Base-by-base conservation (phyloP, 2,329 filamentous ascomycete species). In the Massarina eburnea region DNA sequence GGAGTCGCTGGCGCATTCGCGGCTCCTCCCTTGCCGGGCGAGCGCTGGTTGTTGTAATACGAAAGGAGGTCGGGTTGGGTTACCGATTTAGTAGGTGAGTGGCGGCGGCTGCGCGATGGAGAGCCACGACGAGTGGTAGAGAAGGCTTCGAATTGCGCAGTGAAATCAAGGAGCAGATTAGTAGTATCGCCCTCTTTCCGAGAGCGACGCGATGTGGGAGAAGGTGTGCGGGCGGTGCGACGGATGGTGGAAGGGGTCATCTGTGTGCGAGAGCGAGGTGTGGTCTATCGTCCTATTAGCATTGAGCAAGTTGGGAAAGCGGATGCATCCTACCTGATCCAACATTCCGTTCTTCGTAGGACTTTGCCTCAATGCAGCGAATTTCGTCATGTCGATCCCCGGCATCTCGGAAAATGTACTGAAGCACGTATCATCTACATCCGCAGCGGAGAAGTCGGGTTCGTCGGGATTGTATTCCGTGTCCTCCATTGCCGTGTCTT, bases 361-460 rank as follows among this genome's bases (percentile, higher is more conserved):
- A 46, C 73, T 68, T 51, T 86, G 82, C 44, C 85, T 83, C 43
- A 94, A 73, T 52, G 84, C 84, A 8, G 89, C 85, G 61, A 95
- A 90, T 60, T 85, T 84, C 17, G 90, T 94, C 82, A 94, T 83
- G 59, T 92, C 89, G 15, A 75, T 66, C 43, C 77, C 77, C 5
- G 90, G 90, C 43, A 96, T 83, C 8, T 89, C 90, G 1, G 92
- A 96, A 71, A 96, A 96, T 10, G 81, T 84, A 74, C 90, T 96
- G 66, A 95, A 88, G 24, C 80, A 86, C 73, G 84, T 87, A 57
- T 89, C 85, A 54, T 90, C 86, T 10, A 77, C 55, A 55, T 55
- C 76, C 69, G 45, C 67, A 39, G 45, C 67, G 41, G 52, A 64
- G 15, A 58, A 38, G 4, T 64, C 62, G 24, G 43, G 62, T 2